These are phyloP conservation scores for Paraurostyla sp. DNA, from an alignment of 73 alveolate species.

Conservation along the genomic window DNA sequence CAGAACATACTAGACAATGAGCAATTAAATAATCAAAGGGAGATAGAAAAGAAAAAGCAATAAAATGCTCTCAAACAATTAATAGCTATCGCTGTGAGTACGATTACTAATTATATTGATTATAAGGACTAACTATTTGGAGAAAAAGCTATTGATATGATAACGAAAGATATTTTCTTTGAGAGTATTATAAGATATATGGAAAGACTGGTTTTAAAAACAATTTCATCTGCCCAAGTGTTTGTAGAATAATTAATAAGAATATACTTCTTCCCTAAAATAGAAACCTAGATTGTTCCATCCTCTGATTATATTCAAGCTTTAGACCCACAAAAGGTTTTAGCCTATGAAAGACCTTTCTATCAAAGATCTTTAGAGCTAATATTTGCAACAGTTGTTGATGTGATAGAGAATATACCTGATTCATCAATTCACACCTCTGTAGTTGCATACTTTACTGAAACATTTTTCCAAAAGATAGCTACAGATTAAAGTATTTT, in stretches of 20 bases:
- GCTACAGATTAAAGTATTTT: not conserved
- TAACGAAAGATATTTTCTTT: not conserved
- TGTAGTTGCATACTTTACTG: not conserved
- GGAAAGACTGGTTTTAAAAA: not conserved
- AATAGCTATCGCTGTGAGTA: not conserved
- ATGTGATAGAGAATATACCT: too few relatives aligned
- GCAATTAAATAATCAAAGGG: not conserved
- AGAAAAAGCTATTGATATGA: not conserved
- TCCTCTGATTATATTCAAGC: not conserved
- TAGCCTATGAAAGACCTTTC: not conserved
- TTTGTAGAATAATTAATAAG: not conserved
- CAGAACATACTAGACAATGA: not conserved
- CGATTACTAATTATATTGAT: not conserved
- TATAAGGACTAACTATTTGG: not conserved
- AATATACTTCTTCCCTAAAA: constrained; percentile 1
- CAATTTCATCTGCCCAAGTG: not conserved
- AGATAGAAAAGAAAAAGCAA: not conserved
- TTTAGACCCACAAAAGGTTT: not conserved
- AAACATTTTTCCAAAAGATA: not conserved
- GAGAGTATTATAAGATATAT: not conserved
- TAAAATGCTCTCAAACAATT: not conserved
- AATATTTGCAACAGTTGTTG: not conserved
- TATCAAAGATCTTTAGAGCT: not conserved
- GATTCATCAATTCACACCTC: too few relatives aligned
- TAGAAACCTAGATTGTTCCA: not conserved